Conservation (phyloP, 2,329 filamentous ascomycete genomes). For the Whalleya microplaca region DNA sequence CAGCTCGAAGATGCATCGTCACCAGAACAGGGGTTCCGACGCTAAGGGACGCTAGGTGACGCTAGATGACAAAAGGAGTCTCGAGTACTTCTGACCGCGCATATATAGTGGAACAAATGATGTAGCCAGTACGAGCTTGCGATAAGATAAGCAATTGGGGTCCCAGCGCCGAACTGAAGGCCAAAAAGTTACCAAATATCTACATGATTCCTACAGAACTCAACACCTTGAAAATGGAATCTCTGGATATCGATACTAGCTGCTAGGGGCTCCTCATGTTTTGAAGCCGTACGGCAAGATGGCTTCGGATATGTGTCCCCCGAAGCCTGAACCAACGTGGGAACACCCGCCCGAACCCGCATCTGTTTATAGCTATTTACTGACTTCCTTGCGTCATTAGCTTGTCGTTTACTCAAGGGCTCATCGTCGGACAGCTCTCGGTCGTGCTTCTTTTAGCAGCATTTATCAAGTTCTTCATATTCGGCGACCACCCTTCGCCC, state of each 20-base stretch:
- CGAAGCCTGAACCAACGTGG: slow-evolving; percentile 39
- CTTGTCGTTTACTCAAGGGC: slow-evolving; percentile 89
- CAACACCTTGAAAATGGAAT: background rate
- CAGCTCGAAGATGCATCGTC: slow-evolving; percentile 27
- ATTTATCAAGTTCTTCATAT: slow-evolving; percentile 99
- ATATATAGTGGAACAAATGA: background rate
- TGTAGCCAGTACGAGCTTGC: slow-evolving; percentile 8
- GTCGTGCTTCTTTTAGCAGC: slow-evolving; percentile 88
- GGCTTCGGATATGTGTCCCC: slow-evolving; percentile 38
- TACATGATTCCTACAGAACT: slow-evolving; percentile 2
- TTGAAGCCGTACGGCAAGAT: slow-evolving; percentile 24
- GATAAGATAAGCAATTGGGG: slow-evolving; percentile 36
- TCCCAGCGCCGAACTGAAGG: slow-evolving; percentile 2
- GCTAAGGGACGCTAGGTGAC: slow-evolving; percentile 23
- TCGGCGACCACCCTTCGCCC: slow-evolving; percentile 86
- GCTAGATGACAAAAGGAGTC: slow-evolving; percentile 26
- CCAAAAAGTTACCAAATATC: slow-evolving; percentile 2
- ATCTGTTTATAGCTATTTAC: slow-evolving; percentile 14
- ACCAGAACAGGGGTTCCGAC: slow-evolving; percentile 21
- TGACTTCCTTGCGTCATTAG: slow-evolving; percentile 47
- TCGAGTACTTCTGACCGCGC: slow-evolving; percentile 16
- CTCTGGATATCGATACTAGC: slow-evolving; percentile 1
- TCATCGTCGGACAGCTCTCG: slow-evolving; percentile 90
- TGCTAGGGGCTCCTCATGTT: too few relatives aligned
- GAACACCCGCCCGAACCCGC: slow-evolving; percentile 16